Conservation (phyloP, 2,329 filamentous ascomycete species). For the Pestalotiopsis sp. region DNA sequence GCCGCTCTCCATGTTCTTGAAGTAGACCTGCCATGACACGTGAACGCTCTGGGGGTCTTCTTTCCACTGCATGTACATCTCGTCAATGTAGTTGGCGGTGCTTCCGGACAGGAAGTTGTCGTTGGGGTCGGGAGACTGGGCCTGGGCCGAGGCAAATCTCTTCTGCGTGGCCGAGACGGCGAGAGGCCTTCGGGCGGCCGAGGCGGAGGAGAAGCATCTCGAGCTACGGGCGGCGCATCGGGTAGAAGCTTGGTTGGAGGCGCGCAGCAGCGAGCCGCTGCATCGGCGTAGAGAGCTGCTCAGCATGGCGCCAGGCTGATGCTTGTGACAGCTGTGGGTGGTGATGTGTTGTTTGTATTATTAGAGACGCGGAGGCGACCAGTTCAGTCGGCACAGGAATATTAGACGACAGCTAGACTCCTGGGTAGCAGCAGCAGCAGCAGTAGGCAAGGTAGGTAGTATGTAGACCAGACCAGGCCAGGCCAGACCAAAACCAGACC, state of each 20-base stretch:
- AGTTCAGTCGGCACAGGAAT: neutral
- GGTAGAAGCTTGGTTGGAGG: constrained; percentile 47
- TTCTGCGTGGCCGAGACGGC: constrained; percentile 50
- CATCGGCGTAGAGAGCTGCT: constrained; percentile 68
- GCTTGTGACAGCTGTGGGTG: constrained; percentile 24
- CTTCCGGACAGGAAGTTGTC: constrained; percentile 97
- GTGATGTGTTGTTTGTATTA: neutral
- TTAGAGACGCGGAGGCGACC: neutral
- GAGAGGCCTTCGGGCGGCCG: constrained; percentile 51
- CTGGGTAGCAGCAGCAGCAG: too few species aligned
- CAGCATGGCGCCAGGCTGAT: constrained; percentile 64
- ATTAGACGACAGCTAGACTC: too few species aligned
- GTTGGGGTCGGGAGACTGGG: constrained; percentile 72
- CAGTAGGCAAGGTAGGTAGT: neutral
- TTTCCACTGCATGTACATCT: constrained; percentile 99
- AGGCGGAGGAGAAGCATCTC: constrained; percentile 48
- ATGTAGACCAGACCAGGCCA: constrained; percentile 11
- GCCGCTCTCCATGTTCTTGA: constrained; percentile 98
- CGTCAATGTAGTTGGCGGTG: constrained; percentile 98
- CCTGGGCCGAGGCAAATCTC: constrained; percentile 57
- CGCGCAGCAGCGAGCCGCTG: constrained; percentile 64
- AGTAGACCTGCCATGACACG: constrained; percentile 98
- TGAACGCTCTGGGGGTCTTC: constrained; percentile 91
- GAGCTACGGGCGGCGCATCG: constrained; percentile 36
- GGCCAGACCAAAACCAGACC: constrained; percentile 18